phyloP scores from a whole-genome alignment of 805 yeast genomes.

The Jamesozyma lodderae region DNA sequence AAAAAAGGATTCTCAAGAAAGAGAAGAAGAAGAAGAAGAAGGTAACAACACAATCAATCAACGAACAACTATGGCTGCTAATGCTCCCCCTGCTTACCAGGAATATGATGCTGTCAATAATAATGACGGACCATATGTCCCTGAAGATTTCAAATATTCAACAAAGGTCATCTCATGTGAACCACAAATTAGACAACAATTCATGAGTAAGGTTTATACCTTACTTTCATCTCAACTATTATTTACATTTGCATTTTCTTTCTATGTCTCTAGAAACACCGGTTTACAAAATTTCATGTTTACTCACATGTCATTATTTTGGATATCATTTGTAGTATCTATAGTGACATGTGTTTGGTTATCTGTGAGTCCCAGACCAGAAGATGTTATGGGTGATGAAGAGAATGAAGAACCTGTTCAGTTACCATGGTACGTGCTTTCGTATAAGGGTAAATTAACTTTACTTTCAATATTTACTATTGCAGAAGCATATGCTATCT shows the following conservation, averaged over 20 bases:
- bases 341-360: constrained; percentile 60
- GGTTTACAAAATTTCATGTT: constrained; percentile 41
- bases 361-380: constrained; percentile 50
- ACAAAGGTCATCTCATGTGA: constrained; percentile 73
- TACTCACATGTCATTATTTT: constrained; percentile 48
- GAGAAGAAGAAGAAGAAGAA: no score
- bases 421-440: constrained; percentile 26
- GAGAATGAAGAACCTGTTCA: constrained; percentile 4
- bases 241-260: constrained; percentile 40
- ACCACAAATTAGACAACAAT: constrained; percentile 62
- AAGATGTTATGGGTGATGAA: constrained; percentile 36
- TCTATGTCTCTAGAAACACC: constrained; percentile 14
- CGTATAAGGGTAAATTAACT: constrained; percentile 31
- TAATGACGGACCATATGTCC: constrained; percentile 16
- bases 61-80: no score
- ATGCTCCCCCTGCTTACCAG: constrained; percentile 6
- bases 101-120: not conserved
- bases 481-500: constrained; percentile 65
- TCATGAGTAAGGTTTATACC: constrained; percentile 71
- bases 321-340: constrained; percentile 48
- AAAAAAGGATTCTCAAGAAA: no score
- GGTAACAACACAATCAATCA: no score
- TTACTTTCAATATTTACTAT: constrained; percentile 60
- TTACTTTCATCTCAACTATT: constrained; percentile 57
- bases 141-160: constrained; percentile 77